phyloP scores from a whole-genome alignment of 768 basidiomycete species.

The Leccinum barrowsii region DNA sequence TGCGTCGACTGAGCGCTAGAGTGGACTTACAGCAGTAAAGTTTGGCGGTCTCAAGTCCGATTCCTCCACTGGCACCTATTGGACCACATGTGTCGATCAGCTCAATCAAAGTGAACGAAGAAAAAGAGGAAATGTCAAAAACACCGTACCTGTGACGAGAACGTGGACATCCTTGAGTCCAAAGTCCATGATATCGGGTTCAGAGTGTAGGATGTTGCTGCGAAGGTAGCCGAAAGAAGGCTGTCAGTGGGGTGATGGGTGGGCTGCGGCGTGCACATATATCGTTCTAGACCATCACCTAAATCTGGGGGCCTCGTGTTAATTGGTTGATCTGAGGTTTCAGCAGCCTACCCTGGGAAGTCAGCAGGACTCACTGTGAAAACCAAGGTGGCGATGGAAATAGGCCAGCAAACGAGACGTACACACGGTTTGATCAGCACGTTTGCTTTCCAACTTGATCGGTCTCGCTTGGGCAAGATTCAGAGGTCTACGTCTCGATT shows the following conservation, averaged over 20 bases:
- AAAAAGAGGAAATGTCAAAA: too few relatives aligned
- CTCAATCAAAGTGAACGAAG: not conserved
- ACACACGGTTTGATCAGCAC: not conserved
- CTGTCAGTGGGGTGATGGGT: not conserved
- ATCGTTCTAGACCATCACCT: conserved; percentile 10
- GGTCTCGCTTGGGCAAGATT: not conserved
- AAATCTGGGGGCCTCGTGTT: not conserved
- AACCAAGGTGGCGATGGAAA: not conserved
- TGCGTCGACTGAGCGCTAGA: not conserved
- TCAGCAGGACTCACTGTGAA: conserved; percentile 1
- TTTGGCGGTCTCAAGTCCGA: conserved; percentile 60
- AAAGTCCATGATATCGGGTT: conserved; percentile 44
- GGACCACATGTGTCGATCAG: not conserved
- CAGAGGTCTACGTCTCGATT: not conserved
- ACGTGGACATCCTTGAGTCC: conserved; percentile 60
- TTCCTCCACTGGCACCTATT: conserved; percentile 71
- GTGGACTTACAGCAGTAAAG: conserved; percentile 50
- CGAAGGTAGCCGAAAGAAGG: not conserved
- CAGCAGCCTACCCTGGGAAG: conserved; percentile 12
- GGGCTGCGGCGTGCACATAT: conserved; percentile 6
- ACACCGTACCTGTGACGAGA: conserved; percentile 54
- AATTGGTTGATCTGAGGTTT: conserved; percentile 6
- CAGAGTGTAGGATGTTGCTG: not conserved
- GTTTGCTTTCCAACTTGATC: not conserved
- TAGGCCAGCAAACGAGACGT: not conserved